Percentiles rank a stretch among this genome's conserved stretches.
Evolutionary conservation across 2,329 filamentous ascomycete genomes (phyloP).

Genomic region (Colletotrichum sp.): DNA sequence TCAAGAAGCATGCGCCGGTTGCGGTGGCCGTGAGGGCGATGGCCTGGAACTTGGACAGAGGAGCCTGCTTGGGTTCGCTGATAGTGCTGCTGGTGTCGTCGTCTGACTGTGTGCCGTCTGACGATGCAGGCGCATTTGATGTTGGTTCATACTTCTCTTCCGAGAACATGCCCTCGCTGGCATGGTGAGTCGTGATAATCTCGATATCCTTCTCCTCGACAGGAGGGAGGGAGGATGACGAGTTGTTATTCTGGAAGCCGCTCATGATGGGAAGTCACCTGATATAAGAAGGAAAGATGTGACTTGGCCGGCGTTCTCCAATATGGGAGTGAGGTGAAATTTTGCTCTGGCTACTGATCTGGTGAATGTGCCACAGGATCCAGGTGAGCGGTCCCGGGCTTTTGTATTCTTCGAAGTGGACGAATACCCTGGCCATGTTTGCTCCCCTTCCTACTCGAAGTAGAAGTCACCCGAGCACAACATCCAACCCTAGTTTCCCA

Average conservation of each 20-base stretch:
- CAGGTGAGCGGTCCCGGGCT: background rate
- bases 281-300: background rate
- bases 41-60: constrained; percentile 54
- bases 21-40: constrained; percentile 61
- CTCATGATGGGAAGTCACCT: background rate
- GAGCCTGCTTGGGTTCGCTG: constrained; percentile 26
- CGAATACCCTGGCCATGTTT: background rate
- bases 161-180: background rate
- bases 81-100: constrained; percentile 20
- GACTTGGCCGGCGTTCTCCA: background rate
- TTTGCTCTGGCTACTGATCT: background rate
- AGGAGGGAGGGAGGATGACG: background rate
- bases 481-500: background rate
- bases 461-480: background rate
- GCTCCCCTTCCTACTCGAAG: background rate
- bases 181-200: background rate
- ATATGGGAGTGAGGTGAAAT: too few species aligned
- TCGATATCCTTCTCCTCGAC: constrained; percentile 5
- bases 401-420: constrained; percentile 2
- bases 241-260: background rate
- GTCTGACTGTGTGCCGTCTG: constrained; percentile 8
- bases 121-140: background rate
- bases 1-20: constrained; percentile 61
- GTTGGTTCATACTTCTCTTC: background rate
- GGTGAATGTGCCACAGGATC: background rate